Evolutionary conservation across 1,139 yeast species (phyloP).

Genomic region (Nakaseomyces kungkrabaensis): DNA sequence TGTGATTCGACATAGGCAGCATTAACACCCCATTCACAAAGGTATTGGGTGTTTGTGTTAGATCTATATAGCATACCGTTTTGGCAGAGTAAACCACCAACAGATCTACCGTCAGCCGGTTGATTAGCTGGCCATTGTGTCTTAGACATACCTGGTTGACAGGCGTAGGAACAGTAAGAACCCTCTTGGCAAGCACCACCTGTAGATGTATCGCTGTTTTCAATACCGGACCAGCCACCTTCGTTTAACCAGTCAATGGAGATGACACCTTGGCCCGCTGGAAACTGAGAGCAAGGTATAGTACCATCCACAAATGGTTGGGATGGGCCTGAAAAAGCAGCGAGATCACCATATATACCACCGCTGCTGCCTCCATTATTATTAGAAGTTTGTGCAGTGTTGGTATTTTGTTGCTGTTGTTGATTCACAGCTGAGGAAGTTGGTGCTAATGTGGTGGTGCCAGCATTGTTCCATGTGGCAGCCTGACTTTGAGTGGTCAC

Average conservation of each 20-base stretch:
- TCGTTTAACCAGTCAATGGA: constrained; percentile 47
- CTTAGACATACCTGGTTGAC: constrained; percentile 87
- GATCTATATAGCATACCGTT: constrained; percentile 61
- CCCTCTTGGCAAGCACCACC: constrained; percentile 65
- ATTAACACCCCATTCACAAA: constrained; percentile 71
- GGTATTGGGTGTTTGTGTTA: constrained; percentile 45
- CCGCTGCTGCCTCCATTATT: constrained; percentile 27
- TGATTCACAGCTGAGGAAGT: constrained; percentile 20
- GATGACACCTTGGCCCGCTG: constrained; percentile 66
- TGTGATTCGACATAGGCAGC: constrained; percentile 52
- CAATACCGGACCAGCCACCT: constrained; percentile 71
- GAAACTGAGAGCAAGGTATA: constrained; percentile 50
- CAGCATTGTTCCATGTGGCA: constrained; percentile 9
- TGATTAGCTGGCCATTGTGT: constrained; percentile 76
- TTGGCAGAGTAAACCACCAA: constrained; percentile 69
- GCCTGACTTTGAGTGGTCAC: constrained; percentile 4
- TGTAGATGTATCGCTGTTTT: constrained; percentile 50
- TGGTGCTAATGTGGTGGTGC: constrained; percentile 18
- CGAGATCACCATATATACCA: constrained; percentile 47
- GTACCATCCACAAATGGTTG: constrained; percentile 54
- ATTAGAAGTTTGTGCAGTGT: constrained; percentile 21
- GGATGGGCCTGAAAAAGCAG: constrained; percentile 42
- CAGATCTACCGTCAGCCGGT: constrained; percentile 65
- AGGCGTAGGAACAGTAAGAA: constrained; percentile 73
- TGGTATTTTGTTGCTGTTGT: constrained; percentile 4